Base-by-base conservation (phyloP, 805 yeast genomes). In the Zygosaccharomyces gambellarensis region DNA sequence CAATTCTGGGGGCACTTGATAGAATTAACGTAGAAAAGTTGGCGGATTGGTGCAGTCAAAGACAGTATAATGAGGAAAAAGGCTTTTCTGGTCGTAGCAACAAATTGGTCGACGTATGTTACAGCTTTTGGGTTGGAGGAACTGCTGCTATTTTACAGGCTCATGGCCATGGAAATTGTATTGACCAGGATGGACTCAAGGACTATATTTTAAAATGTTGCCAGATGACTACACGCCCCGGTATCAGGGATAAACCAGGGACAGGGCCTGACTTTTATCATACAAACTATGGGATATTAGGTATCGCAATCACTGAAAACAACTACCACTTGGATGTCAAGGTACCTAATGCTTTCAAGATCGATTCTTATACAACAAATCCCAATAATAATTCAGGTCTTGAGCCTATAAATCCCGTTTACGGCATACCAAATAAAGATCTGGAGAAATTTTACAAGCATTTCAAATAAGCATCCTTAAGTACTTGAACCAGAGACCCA, bases 101-200 rank as follows among this genome's bases (percentile, higher is more conserved):
- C 65, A 94, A 94, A 64, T 74, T 94, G 29, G 98, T 94, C 1
- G 99, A 94, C 64, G 97, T 96, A 0, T 94, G 99, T 67, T 94
- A 94, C 65, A 81, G 92, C 62, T 92, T 85, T 66, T 94, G 99
- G 99, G 85, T 90, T 1, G 98, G 98, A 1, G 95, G 89, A 0
- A 64, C 89, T 3, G 94, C 87, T 51, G 71, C 77, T 0, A 70
- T 83, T 0, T 31, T 72, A 1, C 70, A 63, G 12, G 61, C 65
- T 2, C 59, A 63, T 0, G 66, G 70, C 4, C 52, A 54, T 49
- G 48, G 52, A 17, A 22, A 51, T 30, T 54, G 76, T 50, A 61
- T 84, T 51, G 74, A 82, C 50, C 76, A 90, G 51, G 71, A 75
- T 8, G 81, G 79, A 1, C 68, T 92, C 40, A 78, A 74, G 47